phyloP scores from a whole-genome alignment of 2,329 filamentous ascomycete genomes.

The Davidsoniella virescens region DNA sequence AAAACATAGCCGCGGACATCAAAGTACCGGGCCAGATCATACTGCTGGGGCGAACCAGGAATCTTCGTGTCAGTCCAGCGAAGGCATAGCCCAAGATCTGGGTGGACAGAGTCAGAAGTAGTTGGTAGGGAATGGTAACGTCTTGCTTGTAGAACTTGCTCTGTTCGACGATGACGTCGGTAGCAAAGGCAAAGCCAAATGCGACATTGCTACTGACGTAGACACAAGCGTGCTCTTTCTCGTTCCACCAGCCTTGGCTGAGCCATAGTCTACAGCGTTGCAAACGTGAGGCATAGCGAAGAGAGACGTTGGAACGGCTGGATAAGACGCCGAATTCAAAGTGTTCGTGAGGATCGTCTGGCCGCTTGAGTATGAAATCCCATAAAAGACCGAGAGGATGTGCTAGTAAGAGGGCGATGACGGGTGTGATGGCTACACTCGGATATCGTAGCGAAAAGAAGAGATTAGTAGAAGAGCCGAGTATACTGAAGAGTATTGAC shows the following conservation, averaged over 20 bases:
- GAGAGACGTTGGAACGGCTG: conserved; percentile 13
- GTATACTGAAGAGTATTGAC: conserved; percentile 62
- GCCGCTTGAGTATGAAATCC: conserved; percentile 56
- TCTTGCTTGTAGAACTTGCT: conserved; percentile 79
- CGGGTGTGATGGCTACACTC: conserved; percentile 74
- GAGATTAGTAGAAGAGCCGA: conserved; percentile 69
- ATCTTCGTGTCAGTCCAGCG: conserved; percentile 64
- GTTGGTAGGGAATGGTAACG: conserved; percentile 58
- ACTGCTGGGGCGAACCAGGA: conserved; percentile 67
- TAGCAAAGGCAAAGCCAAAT: conserved; percentile 78
- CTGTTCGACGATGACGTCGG: conserved; percentile 81
- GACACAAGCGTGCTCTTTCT: conserved; percentile 77
- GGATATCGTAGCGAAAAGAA: conserved; percentile 86
- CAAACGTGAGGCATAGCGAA: conserved; percentile 6
- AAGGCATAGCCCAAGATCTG: conserved; percentile 79
- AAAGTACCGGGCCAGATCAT: conserved; percentile 88
- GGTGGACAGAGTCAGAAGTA: conserved; percentile 70
- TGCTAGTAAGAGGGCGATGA: conserved; percentile 72
- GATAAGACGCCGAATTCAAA: conserved; percentile 32
- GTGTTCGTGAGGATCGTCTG: conserved; percentile 31
- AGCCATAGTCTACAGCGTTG: conserved; percentile 51
- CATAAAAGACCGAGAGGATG: conserved; percentile 70
- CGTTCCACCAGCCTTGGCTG: conserved; percentile 67
- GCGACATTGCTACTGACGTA: conserved; percentile 84
- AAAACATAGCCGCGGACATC: conserved; percentile 81